Evolutionary conservation across 1,284 basidiomycete species (phyloP).

Genomic region (Golubevia sp.): DNA sequence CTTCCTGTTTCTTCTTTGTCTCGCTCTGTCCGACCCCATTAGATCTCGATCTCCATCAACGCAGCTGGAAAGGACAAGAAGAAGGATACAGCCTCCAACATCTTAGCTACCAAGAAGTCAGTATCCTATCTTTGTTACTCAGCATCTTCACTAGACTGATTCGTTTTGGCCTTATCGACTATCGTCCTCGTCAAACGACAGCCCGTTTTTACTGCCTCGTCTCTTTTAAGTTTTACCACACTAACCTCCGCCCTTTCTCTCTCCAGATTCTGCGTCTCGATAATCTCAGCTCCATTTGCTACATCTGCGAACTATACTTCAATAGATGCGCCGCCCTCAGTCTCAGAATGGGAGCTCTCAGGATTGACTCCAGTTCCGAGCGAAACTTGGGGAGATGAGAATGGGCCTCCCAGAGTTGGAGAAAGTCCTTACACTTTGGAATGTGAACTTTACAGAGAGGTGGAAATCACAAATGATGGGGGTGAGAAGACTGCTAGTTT

Average conservation of each 20-base stretch:
- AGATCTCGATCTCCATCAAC: conserved; percentile 18
- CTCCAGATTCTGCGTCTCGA: background rate
- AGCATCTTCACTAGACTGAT: background rate
- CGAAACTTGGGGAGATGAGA: background rate
- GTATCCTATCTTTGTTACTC: background rate
- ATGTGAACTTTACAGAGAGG: conserved; percentile 8
- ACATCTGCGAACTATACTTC: conserved; percentile 63
- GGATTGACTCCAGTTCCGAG: conserved; percentile 69
- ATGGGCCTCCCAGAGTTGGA: conserved; percentile 69
- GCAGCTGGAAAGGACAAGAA: conserved; percentile 49
- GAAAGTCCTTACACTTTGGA: conserved; percentile 65
- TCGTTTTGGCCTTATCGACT: background rate
- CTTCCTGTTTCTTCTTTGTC: background rate
- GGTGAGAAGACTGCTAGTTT: background rate
- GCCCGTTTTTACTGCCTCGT: background rate
- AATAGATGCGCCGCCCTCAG: conserved; percentile 70
- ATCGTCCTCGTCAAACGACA: background rate
- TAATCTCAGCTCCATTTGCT: background rate
- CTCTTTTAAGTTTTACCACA: background rate
- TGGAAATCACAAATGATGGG: background rate
- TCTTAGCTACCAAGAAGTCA: conserved; percentile 66
- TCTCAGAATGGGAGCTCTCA: conserved; percentile 75
- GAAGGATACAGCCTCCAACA: conserved; percentile 74
- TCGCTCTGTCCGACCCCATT: no score
- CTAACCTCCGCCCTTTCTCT: background rate